These are phyloP conservation scores for Mycena maculata DNA, from an alignment of 768 basidiomycete genomes.

Conservation along the genomic window DNA sequence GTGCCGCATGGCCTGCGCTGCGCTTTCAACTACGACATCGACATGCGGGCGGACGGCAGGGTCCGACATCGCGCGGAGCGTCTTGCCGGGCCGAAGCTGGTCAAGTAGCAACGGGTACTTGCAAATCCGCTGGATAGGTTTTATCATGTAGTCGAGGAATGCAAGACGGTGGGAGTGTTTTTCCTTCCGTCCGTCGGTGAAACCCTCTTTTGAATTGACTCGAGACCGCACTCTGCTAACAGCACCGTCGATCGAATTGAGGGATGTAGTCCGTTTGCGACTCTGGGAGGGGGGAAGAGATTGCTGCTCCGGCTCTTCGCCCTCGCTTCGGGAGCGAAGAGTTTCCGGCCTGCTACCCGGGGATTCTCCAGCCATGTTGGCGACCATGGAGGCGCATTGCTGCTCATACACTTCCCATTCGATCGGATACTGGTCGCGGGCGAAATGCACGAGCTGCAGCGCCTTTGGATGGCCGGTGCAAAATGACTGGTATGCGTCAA, in stretches of 20 bases:
- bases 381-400: slow-evolving; percentile 70
- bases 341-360: slow-evolving; percentile 36
- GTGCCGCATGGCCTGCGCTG: slow-evolving; percentile 77
- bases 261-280: slow-evolving; percentile 58
- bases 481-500: slow-evolving; percentile 85
- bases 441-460: slow-evolving; percentile 74
- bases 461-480: slow-evolving; percentile 91
- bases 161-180: slow-evolving; percentile 59
- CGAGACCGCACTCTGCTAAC: slow-evolving; percentile 52
- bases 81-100: slow-evolving; percentile 62
- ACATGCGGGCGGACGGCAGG: slow-evolving; percentile 46
- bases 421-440: slow-evolving; percentile 67
- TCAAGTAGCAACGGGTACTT: slow-evolving; percentile 92
- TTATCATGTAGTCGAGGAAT: slow-evolving; percentile 92
- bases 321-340: slow-evolving; percentile 35
- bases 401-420: slow-evolving; percentile 92
- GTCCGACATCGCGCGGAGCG: slow-evolving; percentile 40
- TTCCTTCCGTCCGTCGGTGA: slow-evolving; percentile 40
- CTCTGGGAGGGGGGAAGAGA: slow-evolving; percentile 23
- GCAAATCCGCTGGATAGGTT: slow-evolving; percentile 96
- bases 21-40: slow-evolving; percentile 60
- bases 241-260: slow-evolving; percentile 63
- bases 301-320: slow-evolving; percentile 30
- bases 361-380: slow-evolving; percentile 47
- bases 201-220: slow-evolving; percentile 48